Base-by-base conservation (phyloP, 306 rosid species). In the Rosa persica region DNA sequence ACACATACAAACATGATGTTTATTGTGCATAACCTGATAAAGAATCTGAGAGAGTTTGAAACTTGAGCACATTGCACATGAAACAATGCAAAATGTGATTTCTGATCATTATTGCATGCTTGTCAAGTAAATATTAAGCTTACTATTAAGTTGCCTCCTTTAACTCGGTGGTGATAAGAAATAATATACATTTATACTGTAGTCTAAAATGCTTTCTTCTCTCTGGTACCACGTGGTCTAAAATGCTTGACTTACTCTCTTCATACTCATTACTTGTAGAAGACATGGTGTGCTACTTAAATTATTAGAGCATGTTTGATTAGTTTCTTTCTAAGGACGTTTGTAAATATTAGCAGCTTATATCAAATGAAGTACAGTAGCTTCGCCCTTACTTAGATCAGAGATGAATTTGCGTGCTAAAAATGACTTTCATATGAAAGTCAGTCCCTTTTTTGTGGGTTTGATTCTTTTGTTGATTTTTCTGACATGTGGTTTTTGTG, bases 161-260 rank as follows among this genome's bases (percentile, higher is more conserved):
- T 15, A 61, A 27, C 67, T 5, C 9, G 1, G 67, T 12, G 5
- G 40, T 61, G 40, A 27, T 27, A 12, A 27, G 46, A 58, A 58
- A 23, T 11, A 8, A 22, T 22, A 22, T 22, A 22, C 30, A 9
- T 25, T 22, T 57, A 4, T 57, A 22, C 34, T 22, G 3, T 64
- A 51, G 27, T 13, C 0, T 72, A 69, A 76, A 16, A 20, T 30
- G 58, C 20, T 51, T 70, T 58, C 68, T 36, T 74, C 42, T 67
- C 19, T 49, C 51, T 80, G 74, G 62, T 58, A 65, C 54, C 67
- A n/a, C 76, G 12, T 23, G 27, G 67, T 65, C 70, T 49, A 12
- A 66, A 77, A 11, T 77, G 64, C 25, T 36, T 49, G 67, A 76
- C 20, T 17, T 23, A 3, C 27, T 47, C 57, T 30, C 17, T 30